Base-by-base conservation (phyloP, 257 asterid genomes). In the Mentha longifolia region DNA sequence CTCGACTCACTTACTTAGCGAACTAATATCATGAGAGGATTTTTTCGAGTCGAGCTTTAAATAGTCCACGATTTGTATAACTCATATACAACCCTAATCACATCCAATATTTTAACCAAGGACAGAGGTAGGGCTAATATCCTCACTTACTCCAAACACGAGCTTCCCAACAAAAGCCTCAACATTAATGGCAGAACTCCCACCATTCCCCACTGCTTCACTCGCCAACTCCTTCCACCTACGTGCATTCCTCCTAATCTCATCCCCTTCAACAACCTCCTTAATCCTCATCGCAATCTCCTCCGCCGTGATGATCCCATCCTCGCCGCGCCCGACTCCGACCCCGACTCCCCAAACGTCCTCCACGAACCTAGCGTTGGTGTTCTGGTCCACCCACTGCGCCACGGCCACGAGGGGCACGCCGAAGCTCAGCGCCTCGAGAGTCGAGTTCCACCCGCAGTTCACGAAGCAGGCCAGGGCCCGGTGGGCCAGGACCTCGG, bases 321-420 rank as follows among this genome's bases (percentile, higher is more conserved):
- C 20, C 39, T 73, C 60, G 3, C 76, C 70, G 0, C 9, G 16
- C 61, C 42, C 64, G 20, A 80, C 70, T 15, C 79, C 50, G 22
- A 80, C 20, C 47, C 89, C 87, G 1, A 37, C 62, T 33, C 67
- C 16, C 86, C 85, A 85, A 25, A 80, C 76, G 55, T 82, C 86
- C 74, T 66, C 81, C 0, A 85, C 46, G 5, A 67, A 74, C 60
- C 82, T 83, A 0, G 83, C 55, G 37, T 80, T 77, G 3, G 72
- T 80, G 3, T 12, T 33, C 65, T 83, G 85, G 41, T 83, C 87
- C 0, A 52, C 60, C 83, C 79, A 64, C 65, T 61, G 78, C 0
- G 77, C 52, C 85, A 83, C 65, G 15, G 76, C 79, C 5, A 83
- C 59, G 28, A 80, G 57, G 0, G 85, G 85, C 56, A 80, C 80